phyloP scores from a whole-genome alignment of 1,284 basidiomycete genomes.

The Irpex rosettiformis region DNA sequence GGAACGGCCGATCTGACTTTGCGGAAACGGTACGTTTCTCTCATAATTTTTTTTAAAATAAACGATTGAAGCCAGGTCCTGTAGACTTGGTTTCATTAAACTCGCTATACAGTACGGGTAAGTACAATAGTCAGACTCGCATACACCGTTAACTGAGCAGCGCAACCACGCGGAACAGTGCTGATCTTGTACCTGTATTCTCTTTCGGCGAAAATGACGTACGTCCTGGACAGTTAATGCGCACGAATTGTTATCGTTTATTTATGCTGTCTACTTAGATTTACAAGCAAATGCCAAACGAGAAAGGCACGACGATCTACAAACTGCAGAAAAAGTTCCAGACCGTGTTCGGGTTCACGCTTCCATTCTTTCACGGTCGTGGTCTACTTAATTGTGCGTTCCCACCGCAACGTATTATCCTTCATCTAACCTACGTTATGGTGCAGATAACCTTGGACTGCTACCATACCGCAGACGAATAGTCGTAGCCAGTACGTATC shows the following conservation, averaged over 20 bases:
- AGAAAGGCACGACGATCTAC: conserved; percentile 88
- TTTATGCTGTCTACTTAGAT: conserved; percentile 50
- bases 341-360: conserved; percentile 89
- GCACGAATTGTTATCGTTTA: background rate
- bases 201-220: conserved; percentile 99
- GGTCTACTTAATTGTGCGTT: conserved; percentile 86
- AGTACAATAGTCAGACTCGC: background rate
- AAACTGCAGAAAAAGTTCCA: conserved; percentile 89
- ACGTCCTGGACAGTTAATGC: conserved; percentile 34
- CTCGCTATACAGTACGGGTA: conserved; percentile 92
- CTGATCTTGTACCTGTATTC: conserved; percentile 92
- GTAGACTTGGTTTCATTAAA: conserved; percentile 90
- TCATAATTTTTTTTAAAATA: too few relatives aligned
- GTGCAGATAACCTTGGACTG: conserved; percentile 79
- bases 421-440: background rate
- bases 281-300: conserved; percentile 94
- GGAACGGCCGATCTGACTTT: conserved; percentile 95
- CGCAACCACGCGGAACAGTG: conserved; percentile 41
- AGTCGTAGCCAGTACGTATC: conserved; percentile 84
- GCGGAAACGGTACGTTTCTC: conserved; percentile 59
- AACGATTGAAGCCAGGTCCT: too few relatives aligned
- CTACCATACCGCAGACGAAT: conserved; percentile 95
- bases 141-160: background rate
- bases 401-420: background rate
- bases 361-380: conserved; percentile 93